These are phyloP conservation scores for Alternaria sp. DNA, from an alignment of 2,329 filamentous ascomycete genomes.

Conservation along the genomic window DNA sequence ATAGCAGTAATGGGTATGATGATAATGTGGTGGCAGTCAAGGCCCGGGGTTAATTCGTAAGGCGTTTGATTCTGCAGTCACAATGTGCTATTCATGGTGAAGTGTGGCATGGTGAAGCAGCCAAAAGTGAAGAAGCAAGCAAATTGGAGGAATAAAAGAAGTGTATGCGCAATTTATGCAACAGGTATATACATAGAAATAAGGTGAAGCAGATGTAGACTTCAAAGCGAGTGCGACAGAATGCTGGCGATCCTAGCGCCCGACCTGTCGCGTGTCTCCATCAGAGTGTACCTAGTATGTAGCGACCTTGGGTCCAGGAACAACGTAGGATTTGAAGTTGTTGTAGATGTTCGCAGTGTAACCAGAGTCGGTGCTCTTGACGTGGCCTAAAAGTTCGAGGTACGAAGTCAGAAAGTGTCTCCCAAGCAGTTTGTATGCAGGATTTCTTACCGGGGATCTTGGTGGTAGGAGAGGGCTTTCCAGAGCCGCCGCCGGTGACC, in stretches of 20 bases:
- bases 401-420: neutral
- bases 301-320: conserved; percentile 49
- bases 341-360: conserved; percentile 52
- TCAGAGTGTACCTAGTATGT: conserved; percentile 38
- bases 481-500: conserved; percentile 51
- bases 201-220: neutral
- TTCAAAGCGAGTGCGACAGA: neutral
- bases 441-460: neutral
- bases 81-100: neutral
- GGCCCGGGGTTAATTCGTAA: neutral
- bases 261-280: neutral
- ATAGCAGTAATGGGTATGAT: neutral
- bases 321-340: conserved; percentile 48
- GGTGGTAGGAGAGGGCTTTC: neutral
- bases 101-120: neutral
- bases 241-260: neutral
- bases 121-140: neutral
- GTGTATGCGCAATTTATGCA: neutral
- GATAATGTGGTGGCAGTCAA: neutral
- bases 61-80: conserved; percentile 6
- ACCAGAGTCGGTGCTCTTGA: conserved; percentile 46
- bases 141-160: neutral
- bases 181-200: conserved; percentile 22
- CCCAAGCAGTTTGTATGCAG: neutral
- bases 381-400: conserved; percentile 17